Conservation (phyloP, 2,329 filamentous ascomycete species). For the Sclerotinia nivalis region DNA sequence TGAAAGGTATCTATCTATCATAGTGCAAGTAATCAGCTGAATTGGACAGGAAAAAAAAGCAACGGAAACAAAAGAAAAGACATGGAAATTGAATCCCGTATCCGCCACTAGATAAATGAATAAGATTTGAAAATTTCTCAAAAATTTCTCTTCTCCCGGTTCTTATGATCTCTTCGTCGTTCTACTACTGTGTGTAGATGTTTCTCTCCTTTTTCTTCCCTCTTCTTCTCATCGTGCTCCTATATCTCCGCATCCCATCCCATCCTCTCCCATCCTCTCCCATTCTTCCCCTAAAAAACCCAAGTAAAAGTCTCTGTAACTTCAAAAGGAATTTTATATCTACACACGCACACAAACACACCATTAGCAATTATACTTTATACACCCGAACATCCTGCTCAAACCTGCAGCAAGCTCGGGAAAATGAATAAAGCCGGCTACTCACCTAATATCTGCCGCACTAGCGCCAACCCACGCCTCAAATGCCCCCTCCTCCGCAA, state of each 20-base stretch:
- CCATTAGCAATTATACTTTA: not conserved
- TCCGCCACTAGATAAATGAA: not conserved
- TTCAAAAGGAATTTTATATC: conserved; percentile 53
- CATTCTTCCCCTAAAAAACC: conserved; percentile 43
- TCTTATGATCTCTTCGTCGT: not conserved
- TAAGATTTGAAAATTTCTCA: not conserved
- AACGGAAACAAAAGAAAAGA: not conserved
- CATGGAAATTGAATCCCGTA: not conserved
- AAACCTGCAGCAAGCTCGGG: not conserved
- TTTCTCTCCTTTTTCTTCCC: not conserved
- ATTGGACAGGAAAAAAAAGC: not conserved
- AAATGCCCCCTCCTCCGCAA: conserved; percentile 65
- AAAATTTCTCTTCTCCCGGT: not conserved
- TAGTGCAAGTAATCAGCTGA: not conserved
- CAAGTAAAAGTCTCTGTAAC: conserved; percentile 66
- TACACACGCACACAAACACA: conserved; percentile 34
- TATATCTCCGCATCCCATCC: not conserved
- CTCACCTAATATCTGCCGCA: conserved; percentile 63
- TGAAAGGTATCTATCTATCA: too few relatives aligned
- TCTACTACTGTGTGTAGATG: not conserved
- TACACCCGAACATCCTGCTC: too few relatives aligned
- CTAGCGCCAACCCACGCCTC: conserved; percentile 62
- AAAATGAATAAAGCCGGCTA: conserved; percentile 12
- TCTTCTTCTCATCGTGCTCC: not conserved
- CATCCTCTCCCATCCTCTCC: not conserved